Evolutionary conservation across 169 alveolate genomes (phyloP).

Genomic region (Cryptosporidium ubiquitum): DNA sequence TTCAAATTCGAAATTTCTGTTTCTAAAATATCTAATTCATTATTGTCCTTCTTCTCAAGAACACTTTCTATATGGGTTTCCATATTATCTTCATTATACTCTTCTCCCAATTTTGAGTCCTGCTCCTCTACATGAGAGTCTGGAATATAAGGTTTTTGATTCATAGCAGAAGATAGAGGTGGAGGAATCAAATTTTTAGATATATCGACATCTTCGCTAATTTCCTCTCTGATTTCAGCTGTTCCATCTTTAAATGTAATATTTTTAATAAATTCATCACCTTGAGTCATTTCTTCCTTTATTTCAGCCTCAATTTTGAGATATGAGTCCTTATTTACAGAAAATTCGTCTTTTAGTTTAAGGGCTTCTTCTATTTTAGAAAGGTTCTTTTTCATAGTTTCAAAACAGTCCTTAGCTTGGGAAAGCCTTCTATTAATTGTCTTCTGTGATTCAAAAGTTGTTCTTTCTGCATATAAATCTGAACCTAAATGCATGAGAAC

Average conservation of each 20-base stretch:
- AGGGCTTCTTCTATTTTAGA: slow-evolving; percentile 30
- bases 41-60: too few species aligned
- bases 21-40: neutral
- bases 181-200: slow-evolving; percentile 13
- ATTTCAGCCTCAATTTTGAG: neutral
- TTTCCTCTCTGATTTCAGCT: slow-evolving; percentile 59
- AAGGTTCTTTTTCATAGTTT: slow-evolving; percentile 21
- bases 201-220: slow-evolving; percentile 2
- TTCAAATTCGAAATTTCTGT: neutral
- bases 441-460: slow-evolving; percentile 19
- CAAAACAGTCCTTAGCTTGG: slow-evolving; percentile 52
- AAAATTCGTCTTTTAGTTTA: slow-evolving; percentile 22
- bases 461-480: slow-evolving; percentile 55
- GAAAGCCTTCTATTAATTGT: slow-evolving; percentile 44
- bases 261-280: neutral
- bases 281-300: neutral
- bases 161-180: slow-evolving; percentile 12
- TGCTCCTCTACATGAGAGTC: slow-evolving; percentile 24
- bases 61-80: neutral
- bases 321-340: neutral
- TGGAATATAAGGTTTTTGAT: slow-evolving; percentile 26
- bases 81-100: neutral
- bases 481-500: slow-evolving; percentile 57
- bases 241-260: slow-evolving; percentile 24
- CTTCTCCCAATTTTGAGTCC: neutral